A percentile compares a stretch with the other conserved stretches of the same genome.
Evolutionary conservation across 2,329 filamentous ascomycete genomes (phyloP).

Genomic region (Neofusicoccum umdonicola): DNA sequence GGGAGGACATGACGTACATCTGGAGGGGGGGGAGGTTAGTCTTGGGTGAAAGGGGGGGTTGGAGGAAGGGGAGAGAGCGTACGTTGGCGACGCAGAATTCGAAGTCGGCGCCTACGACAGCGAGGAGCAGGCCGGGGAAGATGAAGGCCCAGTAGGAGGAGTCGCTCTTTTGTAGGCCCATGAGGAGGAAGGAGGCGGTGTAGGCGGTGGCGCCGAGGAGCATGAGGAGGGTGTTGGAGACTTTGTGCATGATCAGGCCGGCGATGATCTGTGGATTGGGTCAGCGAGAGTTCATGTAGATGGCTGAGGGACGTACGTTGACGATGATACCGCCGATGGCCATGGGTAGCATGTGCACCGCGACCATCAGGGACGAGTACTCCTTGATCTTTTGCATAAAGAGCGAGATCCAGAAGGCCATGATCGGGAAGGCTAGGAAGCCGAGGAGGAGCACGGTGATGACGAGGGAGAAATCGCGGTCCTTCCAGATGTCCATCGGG

Average conservation of each 20-base stretch:
- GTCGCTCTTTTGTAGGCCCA: constrained; percentile 55
- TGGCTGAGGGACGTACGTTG: constrained; percentile 41
- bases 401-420: constrained; percentile 62
- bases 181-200: constrained; percentile 49
- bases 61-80: too few species aligned
- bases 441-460: constrained; percentile 58
- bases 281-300: not conserved
- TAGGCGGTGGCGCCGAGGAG: constrained; percentile 49
- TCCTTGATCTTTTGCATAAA: constrained; percentile 60
- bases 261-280: constrained; percentile 47
- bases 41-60: too few species aligned
- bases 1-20: constrained; percentile 67
- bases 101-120: constrained; percentile 65
- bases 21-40: too few species aligned
- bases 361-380: constrained; percentile 57
- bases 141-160: constrained; percentile 64
- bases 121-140: constrained; percentile 60
- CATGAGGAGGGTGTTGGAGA: constrained; percentile 65
- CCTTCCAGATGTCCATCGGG: constrained; percentile 58
- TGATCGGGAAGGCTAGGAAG: constrained; percentile 61
- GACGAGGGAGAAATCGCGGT: constrained; percentile 63
- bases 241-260: constrained; percentile 59
- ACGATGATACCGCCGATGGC: constrained; percentile 61
- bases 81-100: constrained; percentile 67
- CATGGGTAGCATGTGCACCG: constrained; percentile 64